These are phyloP conservation scores for Fomitopsis betulina DNA, from an alignment of 1,284 basidiomycete species.

Conservation along the genomic window DNA sequence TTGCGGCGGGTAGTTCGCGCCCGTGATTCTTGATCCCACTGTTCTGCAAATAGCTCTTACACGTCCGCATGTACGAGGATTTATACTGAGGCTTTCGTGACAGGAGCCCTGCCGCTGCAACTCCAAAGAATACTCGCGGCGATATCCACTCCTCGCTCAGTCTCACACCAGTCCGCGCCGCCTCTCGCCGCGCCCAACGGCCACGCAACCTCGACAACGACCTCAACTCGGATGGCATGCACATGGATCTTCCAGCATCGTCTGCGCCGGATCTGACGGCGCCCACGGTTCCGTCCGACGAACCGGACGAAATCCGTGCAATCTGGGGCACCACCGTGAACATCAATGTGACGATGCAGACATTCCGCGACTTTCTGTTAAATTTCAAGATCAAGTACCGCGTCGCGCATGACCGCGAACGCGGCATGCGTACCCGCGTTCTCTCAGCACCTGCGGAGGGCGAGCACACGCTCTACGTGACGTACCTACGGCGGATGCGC, in stretches of 20 bases:
- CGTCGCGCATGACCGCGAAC: slow-evolving; percentile 66
- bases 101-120: slow-evolving; percentile 36
- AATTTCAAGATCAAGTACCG: slow-evolving; percentile 96
- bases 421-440: slow-evolving; percentile 49
- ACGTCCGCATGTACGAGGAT: no score
- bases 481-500: slow-evolving; percentile 83
- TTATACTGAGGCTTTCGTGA: no score
- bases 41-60: no score
- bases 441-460: slow-evolving; percentile 64
- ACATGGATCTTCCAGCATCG: slow-evolving; percentile 57
- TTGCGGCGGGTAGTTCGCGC: no score
- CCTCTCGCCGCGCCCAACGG: slow-evolving; percentile 31
- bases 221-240: slow-evolving; percentile 52
- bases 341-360: slow-evolving; percentile 85
- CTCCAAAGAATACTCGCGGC: slow-evolving; percentile 70
- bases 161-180: slow-evolving; percentile 64
- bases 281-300: slow-evolving; percentile 49
- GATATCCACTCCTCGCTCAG: slow-evolving; percentile 80
- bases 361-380: slow-evolving; percentile 85
- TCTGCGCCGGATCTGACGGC: slow-evolving; percentile 62
- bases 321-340: slow-evolving; percentile 98
- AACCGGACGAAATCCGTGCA: slow-evolving; percentile 79
- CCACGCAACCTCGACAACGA: slow-evolving; percentile 33
- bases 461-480: slow-evolving; percentile 73
- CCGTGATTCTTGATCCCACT: no score